These are phyloP conservation scores for Termitomyces sp. DNA, from an alignment of 1,284 basidiomycete genomes.

Conservation along the genomic window DNA sequence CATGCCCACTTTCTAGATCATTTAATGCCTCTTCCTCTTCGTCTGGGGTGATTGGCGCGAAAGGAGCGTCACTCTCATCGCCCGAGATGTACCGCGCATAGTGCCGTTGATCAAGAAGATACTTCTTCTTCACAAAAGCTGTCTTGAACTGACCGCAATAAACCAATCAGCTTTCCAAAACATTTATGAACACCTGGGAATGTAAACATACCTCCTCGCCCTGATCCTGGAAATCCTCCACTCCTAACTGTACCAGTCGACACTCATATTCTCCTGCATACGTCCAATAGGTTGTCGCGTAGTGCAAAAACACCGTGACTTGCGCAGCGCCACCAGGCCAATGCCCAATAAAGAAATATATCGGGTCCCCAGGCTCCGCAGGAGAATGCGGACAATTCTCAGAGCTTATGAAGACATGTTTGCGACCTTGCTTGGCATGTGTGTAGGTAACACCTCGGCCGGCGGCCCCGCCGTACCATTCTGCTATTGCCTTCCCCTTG, in stretches of 20 bases:
- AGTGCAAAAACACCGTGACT: not conserved
- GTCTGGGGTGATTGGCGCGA: not conserved
- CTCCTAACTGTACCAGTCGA: not conserved
- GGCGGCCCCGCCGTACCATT: not conserved
- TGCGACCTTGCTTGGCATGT: not conserved
- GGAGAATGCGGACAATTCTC: not conserved
- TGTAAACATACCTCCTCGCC: not conserved
- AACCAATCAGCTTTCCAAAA: not conserved
- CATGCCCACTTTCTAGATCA: not conserved
- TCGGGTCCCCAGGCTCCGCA: not conserved
- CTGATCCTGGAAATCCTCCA: not conserved
- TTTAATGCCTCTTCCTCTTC: not conserved
- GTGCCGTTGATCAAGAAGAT: not conserved
- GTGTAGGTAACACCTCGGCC: not conserved
- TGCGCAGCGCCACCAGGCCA: not conserved
- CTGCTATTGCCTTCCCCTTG: not conserved
- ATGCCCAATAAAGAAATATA: not conserved
- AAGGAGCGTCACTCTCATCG: not conserved
- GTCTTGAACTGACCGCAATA: not conserved
- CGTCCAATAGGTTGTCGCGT: not conserved
- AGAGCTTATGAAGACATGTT: not conserved
- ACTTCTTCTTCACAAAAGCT: not conserved
- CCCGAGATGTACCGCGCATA: not conserved
- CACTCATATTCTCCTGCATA: conserved; percentile 2
- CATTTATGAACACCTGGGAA: not conserved